Evolutionary conservation across 2,329 filamentous ascomycete species (phyloP), one percentile per base, ranked within the genome.

Genomic region (Colletotrichum sp.): DNA sequence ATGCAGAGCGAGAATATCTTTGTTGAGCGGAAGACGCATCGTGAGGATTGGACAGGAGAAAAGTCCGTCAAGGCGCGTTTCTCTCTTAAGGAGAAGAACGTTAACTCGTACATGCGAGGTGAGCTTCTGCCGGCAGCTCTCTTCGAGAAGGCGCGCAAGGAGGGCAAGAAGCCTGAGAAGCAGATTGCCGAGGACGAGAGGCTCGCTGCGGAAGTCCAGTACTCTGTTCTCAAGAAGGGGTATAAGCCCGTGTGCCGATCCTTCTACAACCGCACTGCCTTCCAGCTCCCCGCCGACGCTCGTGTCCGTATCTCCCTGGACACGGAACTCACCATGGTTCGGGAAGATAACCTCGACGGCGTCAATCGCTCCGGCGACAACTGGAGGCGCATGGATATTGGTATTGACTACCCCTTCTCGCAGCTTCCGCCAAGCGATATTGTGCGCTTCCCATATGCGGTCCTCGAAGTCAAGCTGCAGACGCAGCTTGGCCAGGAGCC

Each of bases 11-110:
- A 98, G 81, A 97, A 95, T 69, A 97, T 98, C 71, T 99, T 98
- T 80, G 93, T 99, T 29, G 97, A 99, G 87, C 92, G 97, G 76
- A 99, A 99, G 86, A 99, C 97, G 1, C 97, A 99, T 86, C 93
- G 97, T 51, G 97, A 99, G 84, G 97, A 99, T 83, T 99, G 97
- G 97, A 99, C 97, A 0, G 97, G 97, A 72, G 97, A 99, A 83
- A 98, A 98, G 86, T 98, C 96, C 3, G 97, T 99, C 85, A 99
- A 99, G 87, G 96, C 97, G 57, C 94, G 97, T 57, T 99, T 99
- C 81, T 90, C 94, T 11, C 89, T 97, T 76, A 98, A 99, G 87
- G 97, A 99, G 86, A 99, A 99, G 89, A 94, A 98, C 76, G 93
- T 99, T 80, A 98, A 98, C 81, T 90, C 95, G 16, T 99, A 96